Evolutionary conservation across 495 filamentous ascomycete genomes (phyloP).

Genomic region (Aspergillus coremiiformis): DNA sequence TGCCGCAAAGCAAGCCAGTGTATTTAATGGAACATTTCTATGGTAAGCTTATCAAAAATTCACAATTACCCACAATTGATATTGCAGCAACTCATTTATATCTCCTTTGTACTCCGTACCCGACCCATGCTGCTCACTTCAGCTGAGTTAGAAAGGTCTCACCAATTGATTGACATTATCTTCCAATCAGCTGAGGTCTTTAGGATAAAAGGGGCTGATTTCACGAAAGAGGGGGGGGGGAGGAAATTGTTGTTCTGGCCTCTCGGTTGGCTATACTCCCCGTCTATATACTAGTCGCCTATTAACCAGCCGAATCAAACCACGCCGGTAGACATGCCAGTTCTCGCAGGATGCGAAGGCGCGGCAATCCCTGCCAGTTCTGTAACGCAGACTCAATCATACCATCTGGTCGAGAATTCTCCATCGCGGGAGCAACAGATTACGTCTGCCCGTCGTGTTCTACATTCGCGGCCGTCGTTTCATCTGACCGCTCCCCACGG

Average conservation of each 20-base stretch:
- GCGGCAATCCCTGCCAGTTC: background rate
- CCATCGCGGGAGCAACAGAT: background rate
- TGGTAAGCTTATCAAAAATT: background rate
- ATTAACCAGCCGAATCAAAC: background rate
- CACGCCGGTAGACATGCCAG: background rate
- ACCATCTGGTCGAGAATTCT: background rate
- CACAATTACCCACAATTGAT: background rate
- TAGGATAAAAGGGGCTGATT: background rate
- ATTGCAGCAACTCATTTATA: background rate
- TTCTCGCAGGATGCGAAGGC: background rate
- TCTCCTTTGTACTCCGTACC: background rate
- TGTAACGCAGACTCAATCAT: background rate
- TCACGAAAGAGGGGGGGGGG: background rate
- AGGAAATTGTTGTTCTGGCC: too few relatives aligned
- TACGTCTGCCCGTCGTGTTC: background rate
- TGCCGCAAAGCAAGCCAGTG: background rate
- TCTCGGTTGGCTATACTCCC: background rate
- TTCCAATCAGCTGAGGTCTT: background rate
- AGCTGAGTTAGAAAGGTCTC: background rate
- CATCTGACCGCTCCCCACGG: conserved; percentile 46
- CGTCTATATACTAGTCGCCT: background rate
- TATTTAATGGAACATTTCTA: background rate
- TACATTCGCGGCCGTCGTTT: conserved; percentile 32
- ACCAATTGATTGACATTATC: background rate
- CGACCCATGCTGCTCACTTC: background rate